Evolutionary conservation across 2,329 filamentous ascomycete genomes (phyloP).

Genomic region (Paecilomyces dactylethromorphus): DNA sequence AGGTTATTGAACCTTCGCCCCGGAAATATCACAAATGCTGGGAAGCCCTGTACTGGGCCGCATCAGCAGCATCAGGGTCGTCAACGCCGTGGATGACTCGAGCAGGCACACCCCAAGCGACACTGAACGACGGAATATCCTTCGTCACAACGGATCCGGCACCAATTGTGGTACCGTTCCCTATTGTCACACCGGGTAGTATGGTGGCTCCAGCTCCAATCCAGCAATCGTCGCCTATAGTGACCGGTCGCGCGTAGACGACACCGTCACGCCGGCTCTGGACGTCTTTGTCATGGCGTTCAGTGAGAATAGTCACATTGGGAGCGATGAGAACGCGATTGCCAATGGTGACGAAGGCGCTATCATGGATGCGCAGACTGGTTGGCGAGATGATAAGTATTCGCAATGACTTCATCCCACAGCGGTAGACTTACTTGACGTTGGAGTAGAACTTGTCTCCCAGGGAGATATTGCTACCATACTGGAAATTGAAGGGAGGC

Average conservation of each 20-base stretch:
- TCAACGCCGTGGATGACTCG: conserved; percentile 20
- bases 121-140: conserved; percentile 17
- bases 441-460: conserved; percentile 54
- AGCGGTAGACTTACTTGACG: conserved; percentile 7
- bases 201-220: conserved; percentile 38
- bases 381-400: neutral
- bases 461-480: conserved; percentile 57
- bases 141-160: conserved; percentile 27
- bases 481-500: conserved; percentile 56
- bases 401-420: neutral
- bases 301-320: conserved; percentile 43
- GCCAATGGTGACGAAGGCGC: conserved; percentile 43
- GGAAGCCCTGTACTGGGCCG: neutral
- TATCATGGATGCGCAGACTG: conserved; percentile 37
- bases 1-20: neutral
- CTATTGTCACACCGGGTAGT: conserved; percentile 31
- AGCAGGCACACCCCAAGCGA: conserved; percentile 33
- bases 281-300: conserved; percentile 44
- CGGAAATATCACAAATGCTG: neutral
- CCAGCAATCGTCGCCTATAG: conserved; percentile 40
- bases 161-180: conserved; percentile 27
- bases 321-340: conserved; percentile 45
- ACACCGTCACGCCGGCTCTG: conserved; percentile 37
- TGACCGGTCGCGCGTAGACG: conserved; percentile 40
- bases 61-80: conserved; percentile 1